These are phyloP conservation scores for Botryotinia narcissicola DNA, from an alignment of 2,329 filamentous ascomycete species.

Conservation along the genomic window DNA sequence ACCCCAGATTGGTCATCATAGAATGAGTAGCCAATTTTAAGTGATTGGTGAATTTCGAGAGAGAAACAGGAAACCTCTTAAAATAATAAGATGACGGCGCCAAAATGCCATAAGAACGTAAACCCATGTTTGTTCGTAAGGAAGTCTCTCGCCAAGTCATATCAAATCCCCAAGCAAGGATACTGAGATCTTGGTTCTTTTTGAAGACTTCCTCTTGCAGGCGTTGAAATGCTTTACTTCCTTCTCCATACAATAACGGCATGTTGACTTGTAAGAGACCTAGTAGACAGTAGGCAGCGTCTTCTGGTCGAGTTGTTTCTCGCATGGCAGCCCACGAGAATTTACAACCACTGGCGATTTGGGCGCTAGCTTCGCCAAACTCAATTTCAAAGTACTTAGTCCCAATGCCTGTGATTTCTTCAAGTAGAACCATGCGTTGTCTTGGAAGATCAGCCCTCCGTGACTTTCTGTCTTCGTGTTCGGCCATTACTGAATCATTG, in stretches of 20 bases:
- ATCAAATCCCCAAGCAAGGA: slow-evolving; percentile 15
- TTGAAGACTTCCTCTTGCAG: slow-evolving; percentile 14
- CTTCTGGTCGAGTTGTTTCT: slow-evolving; percentile 11
- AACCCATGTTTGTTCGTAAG: not conserved
- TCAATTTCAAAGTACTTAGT: not conserved
- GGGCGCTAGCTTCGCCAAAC: not conserved
- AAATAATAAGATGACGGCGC: not conserved
- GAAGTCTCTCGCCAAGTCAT: not conserved
- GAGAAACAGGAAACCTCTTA: not conserved
- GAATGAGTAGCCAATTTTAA: not conserved
- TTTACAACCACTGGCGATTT: not conserved
- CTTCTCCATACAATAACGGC: not conserved
- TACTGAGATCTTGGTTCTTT: not conserved
- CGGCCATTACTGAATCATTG: not conserved
- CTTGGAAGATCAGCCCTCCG: not conserved
- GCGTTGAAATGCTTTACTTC: not conserved
- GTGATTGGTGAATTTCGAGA: not conserved
- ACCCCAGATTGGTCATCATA: slow-evolving; percentile 5
- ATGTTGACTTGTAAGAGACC: slow-evolving; percentile 11
- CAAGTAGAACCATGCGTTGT: not conserved
- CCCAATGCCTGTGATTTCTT: not conserved
- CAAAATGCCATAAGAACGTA: not conserved
- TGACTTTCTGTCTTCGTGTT: not conserved
- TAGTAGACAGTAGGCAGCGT: slow-evolving; percentile 15
- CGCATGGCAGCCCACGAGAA: slow-evolving; percentile 6